Base-by-base conservation (phyloP, 768 basidiomycete genomes). In the Lactarius evosmus region DNA sequence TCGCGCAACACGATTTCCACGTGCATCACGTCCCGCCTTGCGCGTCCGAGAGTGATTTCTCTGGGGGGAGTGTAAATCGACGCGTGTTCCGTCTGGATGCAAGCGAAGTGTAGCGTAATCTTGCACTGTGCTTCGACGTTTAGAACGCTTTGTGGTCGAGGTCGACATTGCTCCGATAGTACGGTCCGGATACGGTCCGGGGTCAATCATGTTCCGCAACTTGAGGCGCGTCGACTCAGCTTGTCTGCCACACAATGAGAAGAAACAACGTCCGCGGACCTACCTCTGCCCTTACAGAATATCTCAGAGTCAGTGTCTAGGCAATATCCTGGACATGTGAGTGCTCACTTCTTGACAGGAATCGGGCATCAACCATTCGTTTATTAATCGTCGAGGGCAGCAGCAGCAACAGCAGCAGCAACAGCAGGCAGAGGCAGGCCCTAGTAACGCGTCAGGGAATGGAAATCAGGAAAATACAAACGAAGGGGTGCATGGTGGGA, bases 221-320 rank as follows among this genome's bases (percentile, higher is more conserved):
- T 33, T 30, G 49, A 50, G 49, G 22, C 52, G 52, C 29, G 55
- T 56, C 14, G 22, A 25, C 33, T 30, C 34, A 30, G 2, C 19
- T 36, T 33, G 3, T 17, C 32, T n/a, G 3, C 3, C 36, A 29
- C 7, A 56, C 2, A 54, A 66, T 66, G 63, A 67, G 51, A 25
- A 62, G 61, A 36, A 83, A 84, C 72, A 89, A 89, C 63, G 85
- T 93, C 49, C 83, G 88, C 14, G 92, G 93, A 0, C 92, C 93
- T 2, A 85, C 88, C 0, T 93, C 90, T 25, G 92, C 92, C 0
- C 75, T 94, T 14, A 93, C 92, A 38, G 89, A 91, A 66, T 94
- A 89, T 68, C 76, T 94, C 36, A 83, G 83, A 70, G 92, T 89
- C 63, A 32, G 78, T 74, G 29, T n/a, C 4, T 7, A 14, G 3